Evolutionary conservation across 306 rosid genomes (phyloP).

Genomic region (Citrullus mucosospermus): DNA sequence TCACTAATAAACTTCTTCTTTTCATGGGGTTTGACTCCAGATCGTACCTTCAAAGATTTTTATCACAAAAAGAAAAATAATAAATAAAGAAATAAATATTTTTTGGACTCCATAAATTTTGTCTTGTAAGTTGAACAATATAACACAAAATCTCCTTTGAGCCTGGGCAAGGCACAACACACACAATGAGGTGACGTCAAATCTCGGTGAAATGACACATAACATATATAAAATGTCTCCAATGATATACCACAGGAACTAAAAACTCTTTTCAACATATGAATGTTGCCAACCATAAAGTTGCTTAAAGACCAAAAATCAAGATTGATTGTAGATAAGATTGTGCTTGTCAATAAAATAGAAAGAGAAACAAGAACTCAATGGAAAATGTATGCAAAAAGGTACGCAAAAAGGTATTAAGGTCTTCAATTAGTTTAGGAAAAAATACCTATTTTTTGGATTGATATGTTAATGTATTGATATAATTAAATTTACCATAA

Average conservation of each 20-base stretch:
- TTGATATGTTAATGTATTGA: background rate
- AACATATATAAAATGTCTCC: background rate
- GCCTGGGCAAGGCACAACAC: background rate
- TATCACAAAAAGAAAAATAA: no score
- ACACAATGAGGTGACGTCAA: background rate
- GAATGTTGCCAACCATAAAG: background rate
- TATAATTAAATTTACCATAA: background rate
- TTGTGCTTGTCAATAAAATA: background rate
- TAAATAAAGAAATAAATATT: no score
- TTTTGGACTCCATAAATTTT: background rate
- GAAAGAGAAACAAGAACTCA: background rate
- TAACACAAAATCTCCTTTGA: background rate
- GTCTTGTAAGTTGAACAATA: background rate
- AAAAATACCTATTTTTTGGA: background rate
- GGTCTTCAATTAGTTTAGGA: background rate
- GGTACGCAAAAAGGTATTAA: background rate
- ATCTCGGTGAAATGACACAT: background rate
- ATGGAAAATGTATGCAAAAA: background rate
- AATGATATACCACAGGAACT: background rate
- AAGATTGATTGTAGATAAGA: background rate
- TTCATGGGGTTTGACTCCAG: conserved; percentile 74
- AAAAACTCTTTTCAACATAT: background rate
- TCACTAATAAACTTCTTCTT: conserved; percentile 59
- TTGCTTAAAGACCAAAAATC: background rate
- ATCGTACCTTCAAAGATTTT: conserved; percentile 45